phyloP scores from a whole-genome alignment of 169 alveolate genomes.

The Cryptosporidium bovis region DNA sequence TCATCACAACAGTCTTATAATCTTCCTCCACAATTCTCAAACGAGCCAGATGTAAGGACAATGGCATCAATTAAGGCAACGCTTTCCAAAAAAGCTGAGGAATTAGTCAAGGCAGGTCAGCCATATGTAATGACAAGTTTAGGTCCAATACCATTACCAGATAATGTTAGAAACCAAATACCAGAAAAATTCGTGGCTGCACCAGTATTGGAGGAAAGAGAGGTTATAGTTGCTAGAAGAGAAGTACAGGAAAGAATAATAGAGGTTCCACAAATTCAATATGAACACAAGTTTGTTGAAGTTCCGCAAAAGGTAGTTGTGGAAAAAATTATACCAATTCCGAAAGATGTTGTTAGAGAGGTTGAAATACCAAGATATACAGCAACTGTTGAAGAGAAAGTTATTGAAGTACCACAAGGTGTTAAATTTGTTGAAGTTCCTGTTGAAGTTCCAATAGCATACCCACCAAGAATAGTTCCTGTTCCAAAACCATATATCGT shows the following conservation, averaged over 20 bases:
- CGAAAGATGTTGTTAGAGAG: constrained; percentile 83
- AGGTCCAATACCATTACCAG: constrained; percentile 87
- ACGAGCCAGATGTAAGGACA: constrained; percentile 72
- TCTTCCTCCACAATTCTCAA: constrained; percentile 69
- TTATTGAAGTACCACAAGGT: constrained; percentile 88
- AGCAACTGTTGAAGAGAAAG: constrained; percentile 87
- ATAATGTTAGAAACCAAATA: constrained; percentile 82
- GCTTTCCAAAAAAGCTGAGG: constrained; percentile 74
- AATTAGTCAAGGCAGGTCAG: constrained; percentile 73
- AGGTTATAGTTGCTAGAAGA: constrained; percentile 84
- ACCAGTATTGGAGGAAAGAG: constrained; percentile 87
- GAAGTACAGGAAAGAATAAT: constrained; percentile 86
- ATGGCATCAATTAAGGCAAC: constrained; percentile 75
- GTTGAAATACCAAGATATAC: constrained; percentile 84
- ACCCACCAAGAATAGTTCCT: constrained; percentile 88
- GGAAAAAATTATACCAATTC: constrained; percentile 83
- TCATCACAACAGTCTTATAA: constrained; percentile 52
- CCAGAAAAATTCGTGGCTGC: constrained; percentile 88
- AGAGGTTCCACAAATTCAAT: constrained; percentile 87
- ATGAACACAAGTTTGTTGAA: constrained; percentile 85
- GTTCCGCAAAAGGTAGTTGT: constrained; percentile 81
- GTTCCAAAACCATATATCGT: constrained; percentile 84
- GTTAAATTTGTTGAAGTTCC: constrained; percentile 88
- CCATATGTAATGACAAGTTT: constrained; percentile 88
- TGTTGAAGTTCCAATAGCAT: constrained; percentile 86